These are phyloP conservation scores for Rhodomyrtus psidioides DNA, from an alignment of 441 rosid species.

Conservation along the genomic window DNA sequence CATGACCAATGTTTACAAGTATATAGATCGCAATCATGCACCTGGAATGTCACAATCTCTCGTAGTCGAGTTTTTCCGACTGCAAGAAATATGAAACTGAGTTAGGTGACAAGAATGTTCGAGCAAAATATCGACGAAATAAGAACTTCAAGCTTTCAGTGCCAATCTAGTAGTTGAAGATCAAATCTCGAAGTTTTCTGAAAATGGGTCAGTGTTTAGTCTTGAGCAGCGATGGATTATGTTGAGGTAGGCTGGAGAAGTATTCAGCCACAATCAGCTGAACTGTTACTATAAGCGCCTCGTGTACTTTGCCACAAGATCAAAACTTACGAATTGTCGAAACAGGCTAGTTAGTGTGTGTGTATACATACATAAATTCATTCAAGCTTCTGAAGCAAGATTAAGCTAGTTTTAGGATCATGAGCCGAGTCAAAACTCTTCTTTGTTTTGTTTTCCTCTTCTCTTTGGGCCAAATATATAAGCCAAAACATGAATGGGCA, in stretches of 20 bases:
- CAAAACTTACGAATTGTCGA: not conserved
- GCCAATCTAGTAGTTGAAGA: not conserved
- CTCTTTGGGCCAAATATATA: not conserved
- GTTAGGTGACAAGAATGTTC: not conserved
- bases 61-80: constrained; percentile 72
- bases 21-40: not conserved
- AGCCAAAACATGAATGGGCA: not conserved
- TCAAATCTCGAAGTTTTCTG: not conserved
- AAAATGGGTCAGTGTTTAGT: not conserved
- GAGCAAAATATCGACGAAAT: not conserved
- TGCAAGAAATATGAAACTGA: constrained; percentile 17
- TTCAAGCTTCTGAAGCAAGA: not conserved
- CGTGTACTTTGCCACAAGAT: not conserved
- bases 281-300: not conserved
- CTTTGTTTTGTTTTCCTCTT: not conserved
- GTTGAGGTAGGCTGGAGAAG: not conserved
- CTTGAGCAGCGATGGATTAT: not conserved
- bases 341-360: not conserved
- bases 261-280: not conserved
- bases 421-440: not conserved
- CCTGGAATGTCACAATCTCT: constrained; percentile 38
- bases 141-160: not conserved
- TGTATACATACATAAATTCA: no score
- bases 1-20: not conserved
- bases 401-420: not conserved